phyloP scores from a whole-genome alignment of 441 rosid species.

The Codiaeum variegatum region DNA sequence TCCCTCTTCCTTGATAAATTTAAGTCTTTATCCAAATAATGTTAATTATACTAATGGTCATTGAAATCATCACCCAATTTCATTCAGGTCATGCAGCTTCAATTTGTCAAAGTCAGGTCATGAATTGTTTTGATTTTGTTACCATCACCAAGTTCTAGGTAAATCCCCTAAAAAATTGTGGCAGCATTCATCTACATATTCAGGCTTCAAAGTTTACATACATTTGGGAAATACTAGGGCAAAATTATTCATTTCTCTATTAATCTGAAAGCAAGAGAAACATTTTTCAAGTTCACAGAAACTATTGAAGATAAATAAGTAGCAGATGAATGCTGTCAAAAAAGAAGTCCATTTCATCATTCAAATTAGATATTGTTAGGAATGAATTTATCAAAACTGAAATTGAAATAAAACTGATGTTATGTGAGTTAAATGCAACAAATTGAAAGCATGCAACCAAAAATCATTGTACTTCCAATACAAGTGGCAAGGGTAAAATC shows the following conservation, averaged over 20 bases:
- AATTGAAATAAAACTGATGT: not conserved
- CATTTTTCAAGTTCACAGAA: not conserved
- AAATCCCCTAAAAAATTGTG: not conserved
- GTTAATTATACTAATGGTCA: not conserved
- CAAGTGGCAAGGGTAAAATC: conserved; percentile 14
- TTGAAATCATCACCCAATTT: not conserved
- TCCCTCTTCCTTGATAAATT: not conserved
- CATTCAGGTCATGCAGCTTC: not conserved
- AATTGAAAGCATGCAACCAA: not conserved
- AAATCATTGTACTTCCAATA: not conserved
- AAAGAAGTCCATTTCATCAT: not conserved
- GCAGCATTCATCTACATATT: not conserved
- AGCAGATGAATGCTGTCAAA: not conserved
- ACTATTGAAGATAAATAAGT: not conserved
- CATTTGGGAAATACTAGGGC: not conserved
- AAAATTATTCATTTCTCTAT: not conserved
- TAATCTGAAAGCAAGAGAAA: not conserved
- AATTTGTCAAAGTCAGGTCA: too few species aligned
- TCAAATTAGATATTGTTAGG: not conserved
- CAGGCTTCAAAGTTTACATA: not conserved
- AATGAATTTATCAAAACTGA: not conserved
- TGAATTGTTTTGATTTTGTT: not conserved
- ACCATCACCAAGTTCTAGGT: not conserved
- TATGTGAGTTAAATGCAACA: not conserved
- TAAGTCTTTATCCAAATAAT: not conserved